Percentiles rank a stretch among this genome's conserved stretches.
These are phyloP conservation scores for Trichoderma hamatum DNA, from an alignment of 2,329 filamentous ascomycete genomes.

Conservation along the genomic window DNA sequence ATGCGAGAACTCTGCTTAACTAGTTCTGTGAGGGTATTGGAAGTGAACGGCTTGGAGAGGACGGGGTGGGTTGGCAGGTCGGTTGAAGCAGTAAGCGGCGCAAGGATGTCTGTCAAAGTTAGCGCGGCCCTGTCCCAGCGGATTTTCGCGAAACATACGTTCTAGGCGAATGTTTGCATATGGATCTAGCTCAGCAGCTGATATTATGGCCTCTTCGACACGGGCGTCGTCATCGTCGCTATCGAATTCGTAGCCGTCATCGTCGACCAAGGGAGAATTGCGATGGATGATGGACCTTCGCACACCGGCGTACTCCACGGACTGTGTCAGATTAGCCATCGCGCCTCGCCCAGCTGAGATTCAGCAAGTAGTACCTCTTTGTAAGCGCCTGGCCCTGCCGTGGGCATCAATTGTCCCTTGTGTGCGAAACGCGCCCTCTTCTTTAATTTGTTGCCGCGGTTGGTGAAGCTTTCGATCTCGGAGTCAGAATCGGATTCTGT, in stretches of 20 bases:
- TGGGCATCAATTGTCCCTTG: conserved; percentile 68
- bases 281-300: conserved; percentile 72
- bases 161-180: conserved; percentile 73
- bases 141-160: conserved; percentile 52
- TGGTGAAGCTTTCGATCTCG: conserved; percentile 68
- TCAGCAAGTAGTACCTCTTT: conserved; percentile 60
- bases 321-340: conserved; percentile 49
- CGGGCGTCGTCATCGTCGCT: conserved; percentile 71
- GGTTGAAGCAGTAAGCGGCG: conserved; percentile 73
- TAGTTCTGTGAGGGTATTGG: conserved; percentile 71
- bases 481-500: conserved; percentile 79
- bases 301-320: conserved; percentile 74
- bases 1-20: conserved; percentile 69
- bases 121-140: conserved; percentile 32
- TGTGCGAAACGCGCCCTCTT: conserved; percentile 72
- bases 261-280: conserved; percentile 73
- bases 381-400: conserved; percentile 68
- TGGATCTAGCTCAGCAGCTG: conserved; percentile 71
- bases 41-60: conserved; percentile 73
- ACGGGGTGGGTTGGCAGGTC: conserved; percentile 76
- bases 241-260: conserved; percentile 77
- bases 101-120: conserved; percentile 64
- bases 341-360: conserved; percentile 20
- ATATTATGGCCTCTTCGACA: conserved; percentile 60
- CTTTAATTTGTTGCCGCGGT: conserved; percentile 79